Conservation (phyloP, 805 yeast genomes). For the Lachancea quebecensis region DNA sequence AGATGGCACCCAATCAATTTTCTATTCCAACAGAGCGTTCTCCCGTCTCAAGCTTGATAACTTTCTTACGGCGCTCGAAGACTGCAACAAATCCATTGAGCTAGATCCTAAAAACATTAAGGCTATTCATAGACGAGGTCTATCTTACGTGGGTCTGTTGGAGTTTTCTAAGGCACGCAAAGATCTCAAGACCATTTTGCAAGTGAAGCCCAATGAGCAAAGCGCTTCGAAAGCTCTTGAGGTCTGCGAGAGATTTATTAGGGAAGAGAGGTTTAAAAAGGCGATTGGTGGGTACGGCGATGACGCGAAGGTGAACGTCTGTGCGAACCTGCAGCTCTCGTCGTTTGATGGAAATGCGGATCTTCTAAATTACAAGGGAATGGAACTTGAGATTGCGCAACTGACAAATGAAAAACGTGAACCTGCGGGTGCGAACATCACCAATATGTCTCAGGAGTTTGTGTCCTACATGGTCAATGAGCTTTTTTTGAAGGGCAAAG, state of each 20-base stretch:
- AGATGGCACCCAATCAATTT: constrained; percentile 51
- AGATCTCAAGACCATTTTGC: constrained; percentile 60
- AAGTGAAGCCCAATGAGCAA: constrained; percentile 58
- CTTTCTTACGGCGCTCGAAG: constrained; percentile 78
- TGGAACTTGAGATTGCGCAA: constrained; percentile 24
- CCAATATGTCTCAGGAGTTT: constrained; percentile 47
- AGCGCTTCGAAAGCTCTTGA: constrained; percentile 56
- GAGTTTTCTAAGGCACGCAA: constrained; percentile 66
- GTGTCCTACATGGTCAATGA: constrained; percentile 55
- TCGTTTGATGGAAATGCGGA: constrained; percentile 31
- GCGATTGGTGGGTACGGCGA: constrained; percentile 77
- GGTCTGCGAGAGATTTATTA: constrained; percentile 58
- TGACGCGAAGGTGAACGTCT: constrained; percentile 19
- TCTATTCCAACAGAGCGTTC: constrained; percentile 83
- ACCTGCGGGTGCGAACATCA: constrained; percentile 25
- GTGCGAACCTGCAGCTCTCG: constrained; percentile 21
- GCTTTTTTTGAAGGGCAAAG: constrained; percentile 66
- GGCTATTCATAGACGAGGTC: constrained; percentile 83
- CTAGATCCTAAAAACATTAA: constrained; percentile 63
- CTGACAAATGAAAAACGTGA: constrained; percentile 22
- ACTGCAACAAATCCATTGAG: constrained; percentile 64
- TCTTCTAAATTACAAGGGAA: constrained; percentile 26
- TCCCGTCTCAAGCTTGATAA: constrained; percentile 81
- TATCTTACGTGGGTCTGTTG: constrained; percentile 68
- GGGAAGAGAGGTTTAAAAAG: constrained; percentile 70